Evolutionary conservation across 805 yeast genomes (phyloP).

Genomic region (fission yeast (Schizosaccharomyces pombe)): DNA sequence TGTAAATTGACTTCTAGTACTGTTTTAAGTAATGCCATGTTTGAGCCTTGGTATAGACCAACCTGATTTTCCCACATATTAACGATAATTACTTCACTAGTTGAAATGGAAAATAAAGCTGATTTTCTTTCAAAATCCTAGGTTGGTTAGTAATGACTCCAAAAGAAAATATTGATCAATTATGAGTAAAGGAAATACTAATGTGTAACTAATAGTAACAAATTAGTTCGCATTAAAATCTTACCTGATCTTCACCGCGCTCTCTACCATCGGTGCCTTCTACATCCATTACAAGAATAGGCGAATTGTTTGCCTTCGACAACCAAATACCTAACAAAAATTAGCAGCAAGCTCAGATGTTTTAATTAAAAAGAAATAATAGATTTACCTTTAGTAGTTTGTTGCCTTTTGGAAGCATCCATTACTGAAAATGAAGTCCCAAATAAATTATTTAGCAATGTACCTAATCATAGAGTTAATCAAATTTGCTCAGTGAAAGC

Average conservation of each 20-base stretch:
- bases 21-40: conserved; percentile 82
- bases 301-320: conserved; percentile 12
- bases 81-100: conserved; percentile 71
- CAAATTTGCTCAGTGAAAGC: no score
- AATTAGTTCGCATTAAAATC: not conserved
- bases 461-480: conserved; percentile 14
- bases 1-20: conserved; percentile 88
- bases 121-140: conserved; percentile 84
- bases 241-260: conserved; percentile 74
- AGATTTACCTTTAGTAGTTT: conserved; percentile 60
- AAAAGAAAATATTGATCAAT: not conserved
- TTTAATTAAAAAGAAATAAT: no score
- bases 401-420: conserved; percentile 70
- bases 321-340: conserved; percentile 11
- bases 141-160: no score
- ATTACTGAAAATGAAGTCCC: conserved; percentile 78
- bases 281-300: conserved; percentile 75
- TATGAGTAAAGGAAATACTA: not conserved
- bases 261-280: conserved; percentile 98
- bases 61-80: conserved; percentile 95
- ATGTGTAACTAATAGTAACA: not conserved
- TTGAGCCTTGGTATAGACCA: conserved; percentile 92
- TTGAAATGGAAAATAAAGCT: conserved; percentile 79
- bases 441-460: conserved; percentile 64
- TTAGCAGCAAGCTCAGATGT: no score